Evolutionary conservation across 768 basidiomycete species (phyloP), one percentile per base, ranked within the genome.

Genomic region (Gloeophyllum trabeum): DNA sequence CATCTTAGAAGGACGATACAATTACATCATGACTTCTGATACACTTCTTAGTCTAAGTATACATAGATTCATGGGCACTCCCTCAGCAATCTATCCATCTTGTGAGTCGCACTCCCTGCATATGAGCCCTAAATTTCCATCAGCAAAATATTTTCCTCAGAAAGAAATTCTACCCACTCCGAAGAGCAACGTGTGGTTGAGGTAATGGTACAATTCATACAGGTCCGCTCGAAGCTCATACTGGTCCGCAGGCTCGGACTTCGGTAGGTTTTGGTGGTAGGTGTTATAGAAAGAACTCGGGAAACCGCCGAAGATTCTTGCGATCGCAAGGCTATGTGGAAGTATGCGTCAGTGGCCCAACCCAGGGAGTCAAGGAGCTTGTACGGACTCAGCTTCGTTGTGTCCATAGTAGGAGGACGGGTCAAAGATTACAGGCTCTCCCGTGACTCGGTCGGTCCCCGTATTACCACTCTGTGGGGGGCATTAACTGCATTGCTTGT

Each of bases 321-420:
- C 76, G 35, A 88, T 85, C 1, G 81, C 77, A 32, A 89, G 70
- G 47, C 85, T 86, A 45, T 16, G 26, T 28, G 25, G 20, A 18
- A 41, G 42, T 23, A 40, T 12, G 32, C 28, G 26, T 41, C 18
- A 32, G n/a, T 35, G n/a, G n/a, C n/a, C 32, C 13, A 16, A 3
- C 35, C 28, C 19, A 39, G 24, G n/a, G 16, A 40, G 23, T 25
- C 5, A 19, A 18, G 6, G 25, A 35, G 40, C 24, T 10, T 10
- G 20, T 12, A 58, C 75, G 60, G 50, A 88, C 86, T 89, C 86
- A 12, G 80, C 79, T 61, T 89, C 86, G 46, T 79, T 79, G 51
- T 88, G 86, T 2, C 86, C 86, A 49, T 73, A 88, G 53, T 76
- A 83, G 3, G 81, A 82, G 2, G 84, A 76, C 2, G 85, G 83